These are phyloP conservation scores for Phialemonium atrogriseum DNA, from an alignment of 2,329 filamentous ascomycete genomes.

Conservation along the genomic window DNA sequence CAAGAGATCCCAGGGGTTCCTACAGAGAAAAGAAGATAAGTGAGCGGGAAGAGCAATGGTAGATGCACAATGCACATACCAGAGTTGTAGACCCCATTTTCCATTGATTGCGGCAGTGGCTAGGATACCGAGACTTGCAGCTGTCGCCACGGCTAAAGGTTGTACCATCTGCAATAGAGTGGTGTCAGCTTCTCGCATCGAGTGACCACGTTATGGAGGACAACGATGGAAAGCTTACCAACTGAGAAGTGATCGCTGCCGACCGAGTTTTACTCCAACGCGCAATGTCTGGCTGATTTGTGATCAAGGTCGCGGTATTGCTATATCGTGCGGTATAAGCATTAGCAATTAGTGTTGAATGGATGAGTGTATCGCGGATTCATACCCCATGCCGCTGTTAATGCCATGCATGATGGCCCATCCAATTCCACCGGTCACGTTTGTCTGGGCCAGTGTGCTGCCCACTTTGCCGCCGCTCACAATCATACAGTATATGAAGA, in stretches of 20 bases:
- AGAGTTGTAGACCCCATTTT: slow-evolving; percentile 24
- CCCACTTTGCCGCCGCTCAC: slow-evolving; percentile 18
- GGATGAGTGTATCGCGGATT: slow-evolving; percentile 5
- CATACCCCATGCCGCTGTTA: slow-evolving; percentile 27
- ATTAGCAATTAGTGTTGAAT: slow-evolving; percentile 12
- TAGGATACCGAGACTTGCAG: slow-evolving; percentile 19
- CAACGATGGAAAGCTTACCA: slow-evolving; percentile 18
- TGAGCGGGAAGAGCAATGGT: no score
- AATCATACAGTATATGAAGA: slow-evolving; percentile 26
- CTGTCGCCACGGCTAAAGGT: no score
- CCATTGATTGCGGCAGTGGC: slow-evolving; percentile 23
- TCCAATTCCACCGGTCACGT: slow-evolving; percentile 19
- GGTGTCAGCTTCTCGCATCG: no score
- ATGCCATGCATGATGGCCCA: slow-evolving; percentile 29
- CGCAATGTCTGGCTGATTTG: no score
- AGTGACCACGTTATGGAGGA: slow-evolving; percentile 20
- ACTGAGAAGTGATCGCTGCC: slow-evolving; percentile 19
- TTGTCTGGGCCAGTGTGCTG: slow-evolving; percentile 16
- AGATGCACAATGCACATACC: no score
- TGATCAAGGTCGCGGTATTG: slow-evolving; percentile 17
- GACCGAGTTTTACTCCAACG: slow-evolving; percentile 21
- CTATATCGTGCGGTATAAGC: slow-evolving; percentile 27
- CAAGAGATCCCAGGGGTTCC: slow-evolving; percentile 27
- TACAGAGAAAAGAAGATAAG: no score
- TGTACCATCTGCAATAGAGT: no score